Evolutionary conservation across 1,284 basidiomycete species (phyloP), one percentile per base, ranked within the genome.

Genomic region (Takashimella tepidaria): DNA sequence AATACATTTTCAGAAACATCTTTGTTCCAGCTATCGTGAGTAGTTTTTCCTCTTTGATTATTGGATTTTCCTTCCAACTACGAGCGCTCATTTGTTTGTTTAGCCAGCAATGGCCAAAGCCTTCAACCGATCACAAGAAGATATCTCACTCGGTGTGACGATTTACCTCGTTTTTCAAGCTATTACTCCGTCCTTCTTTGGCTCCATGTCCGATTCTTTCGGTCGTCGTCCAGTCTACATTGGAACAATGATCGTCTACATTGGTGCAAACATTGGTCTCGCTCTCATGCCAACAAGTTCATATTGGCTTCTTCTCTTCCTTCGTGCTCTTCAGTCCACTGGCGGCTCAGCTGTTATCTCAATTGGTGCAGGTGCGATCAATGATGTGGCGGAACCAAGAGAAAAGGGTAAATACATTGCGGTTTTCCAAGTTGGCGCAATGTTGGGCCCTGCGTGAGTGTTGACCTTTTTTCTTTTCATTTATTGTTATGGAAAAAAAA

Each of bases 141-240:
- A 67, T 23, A 73, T 76, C 47, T 67, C 68, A 8, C 60, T 75
- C n/a, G 69, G 69, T 0, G 67, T 76, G 11, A 75, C 75, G 0
- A 51, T 74, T 24, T 76, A 74, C 49, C 65, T 76, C 11, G 54
- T 73, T 16, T 72, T 72, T 47, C 73, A 37, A 41, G 74, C 72
- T 6, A 54, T 76, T 25, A 74, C 73, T 8, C 75, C 75, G 1
- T 59, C 58, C 5, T 66, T 76, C 57, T 70, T 73, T 55, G 75
- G 72, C n/a, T 54, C 63, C 11, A 61, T 70, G 41, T 61, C 58
- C 8, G 75, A 77, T 53, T 59, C 58, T 4, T 70, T 54, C 41
- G 68, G 68, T 23, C 55, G 68, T 42, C 53, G 73, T 26, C 75
- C 75, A 3, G 54, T 76, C 4, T 73, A 72, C 48, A 63, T 77